Base-by-base conservation (phyloP, 176 grass and related monocot species). In the Carex littledalei region DNA sequence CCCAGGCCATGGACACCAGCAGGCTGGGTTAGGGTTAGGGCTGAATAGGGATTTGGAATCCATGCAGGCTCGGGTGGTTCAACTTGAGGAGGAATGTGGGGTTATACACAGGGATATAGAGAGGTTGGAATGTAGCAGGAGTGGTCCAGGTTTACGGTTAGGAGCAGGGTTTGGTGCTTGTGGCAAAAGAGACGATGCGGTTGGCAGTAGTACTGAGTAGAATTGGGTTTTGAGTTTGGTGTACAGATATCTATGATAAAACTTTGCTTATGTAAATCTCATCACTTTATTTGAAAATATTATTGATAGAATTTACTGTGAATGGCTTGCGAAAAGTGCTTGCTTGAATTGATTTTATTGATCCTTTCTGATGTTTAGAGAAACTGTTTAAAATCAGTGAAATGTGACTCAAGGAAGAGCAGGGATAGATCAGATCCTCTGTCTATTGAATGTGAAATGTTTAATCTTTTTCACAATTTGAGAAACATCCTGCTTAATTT, bases 31-130 rank as follows among this genome's bases (percentile, higher is more conserved):
- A 88, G 91, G 78, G 85, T 17, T 78, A 87, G 8, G 85, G 78
- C 0, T 21, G 83, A 59, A 83, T 85, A 82, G 90, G 92, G 81
- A 92, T 86, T 68, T 90, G 89, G 58, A 82, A 59, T 1, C 73
- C 91, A 39, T 91, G 88, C 4, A 85, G 87, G 31, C 84, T 85
- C 81, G 85, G 22, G 92, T 97, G 31, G 57, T 85, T 2, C 85
- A 97, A 84, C 92, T 97, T 26, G 92, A 97, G 87, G 87, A 94
- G 81, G 94, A 92, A 78, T 97, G 94, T 74, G 87, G 89, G 15
- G 78, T 82, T 79, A 91, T 97, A 85, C 74, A 81, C 47, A 79
- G 90, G 20, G 87, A 97, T 67, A 90, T 97, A 8, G 89, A 91
- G 76, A 90, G 86, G 70, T 56, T 97, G 24, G 86, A 86, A 56